phyloP scores from a whole-genome alignment of 2,329 filamentous ascomycete species.

The Intubia oerlemansii region DNA sequence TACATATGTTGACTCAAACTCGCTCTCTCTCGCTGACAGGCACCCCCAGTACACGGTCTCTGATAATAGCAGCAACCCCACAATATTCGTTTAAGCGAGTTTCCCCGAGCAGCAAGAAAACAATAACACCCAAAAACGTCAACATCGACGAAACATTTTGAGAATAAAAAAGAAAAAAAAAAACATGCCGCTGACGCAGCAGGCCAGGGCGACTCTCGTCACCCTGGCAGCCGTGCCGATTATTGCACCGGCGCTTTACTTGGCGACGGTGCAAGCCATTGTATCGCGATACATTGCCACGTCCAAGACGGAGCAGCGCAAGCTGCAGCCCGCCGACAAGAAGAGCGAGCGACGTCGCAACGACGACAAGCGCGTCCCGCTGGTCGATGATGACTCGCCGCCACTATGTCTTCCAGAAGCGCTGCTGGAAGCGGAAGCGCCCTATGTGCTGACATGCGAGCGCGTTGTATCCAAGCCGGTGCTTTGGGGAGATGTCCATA shows the following conservation, averaged over 20 bases:
- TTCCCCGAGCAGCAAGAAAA: too few species aligned
- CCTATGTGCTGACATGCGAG: constrained; percentile 5
- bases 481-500: not conserved
- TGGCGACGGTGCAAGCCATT: constrained; percentile 2
- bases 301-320: not conserved
- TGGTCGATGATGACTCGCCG: not conserved
- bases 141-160: too few species aligned
- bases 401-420: constrained; percentile 4
- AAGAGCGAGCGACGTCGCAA: too few species aligned
- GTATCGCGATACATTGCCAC: constrained; percentile 2
- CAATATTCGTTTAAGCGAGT: too few species aligned
- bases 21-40: too few species aligned
- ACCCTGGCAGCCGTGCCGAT: constrained; percentile 4
- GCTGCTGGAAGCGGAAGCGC: constrained; percentile 1
- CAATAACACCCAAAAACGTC: too few species aligned
- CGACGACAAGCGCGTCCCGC: not conserved
- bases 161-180: too few species aligned
- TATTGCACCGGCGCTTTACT: constrained; percentile 2
- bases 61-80: too few species aligned
- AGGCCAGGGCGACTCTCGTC: constrained; percentile 1
- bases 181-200: too few species aligned
- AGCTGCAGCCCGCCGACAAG: not conserved
- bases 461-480: constrained; percentile 5
- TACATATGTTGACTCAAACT: too few species aligned
- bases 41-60: too few species aligned